Evolutionary conservation across 352 stramenopile species (phyloP).

Genomic region (Saprolegnia diclina): DNA sequence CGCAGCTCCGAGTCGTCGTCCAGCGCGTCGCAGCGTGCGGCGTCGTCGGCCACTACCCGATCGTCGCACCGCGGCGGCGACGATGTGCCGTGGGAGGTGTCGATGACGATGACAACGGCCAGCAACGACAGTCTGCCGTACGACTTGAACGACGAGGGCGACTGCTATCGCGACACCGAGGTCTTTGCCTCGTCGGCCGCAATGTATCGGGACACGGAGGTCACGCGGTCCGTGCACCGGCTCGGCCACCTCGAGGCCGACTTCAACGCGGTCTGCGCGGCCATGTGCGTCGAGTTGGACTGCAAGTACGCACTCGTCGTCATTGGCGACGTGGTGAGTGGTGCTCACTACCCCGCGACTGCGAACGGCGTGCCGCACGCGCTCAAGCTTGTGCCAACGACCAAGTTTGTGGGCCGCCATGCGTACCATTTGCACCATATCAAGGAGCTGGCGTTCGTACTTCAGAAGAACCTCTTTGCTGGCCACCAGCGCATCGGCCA

Average conservation of each 20-base stretch:
- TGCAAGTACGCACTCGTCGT: conserved; percentile 8
- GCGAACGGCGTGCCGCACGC: not conserved
- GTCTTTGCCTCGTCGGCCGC: too few species aligned
- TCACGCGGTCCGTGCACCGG: not conserved
- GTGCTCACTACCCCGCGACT: not conserved
- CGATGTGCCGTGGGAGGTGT: not conserved
- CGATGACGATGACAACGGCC: not conserved
- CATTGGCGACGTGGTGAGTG: conserved; percentile 2
- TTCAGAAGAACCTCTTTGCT: conserved; percentile 6
- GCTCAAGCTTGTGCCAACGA: not conserved
- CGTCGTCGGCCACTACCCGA: not conserved
- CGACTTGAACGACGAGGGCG: too few species aligned
- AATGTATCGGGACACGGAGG: not conserved
- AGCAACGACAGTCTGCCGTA: too few species aligned
- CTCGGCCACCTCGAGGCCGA: not conserved
- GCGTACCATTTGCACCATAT: conserved; percentile 4
- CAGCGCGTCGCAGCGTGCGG: too few species aligned
- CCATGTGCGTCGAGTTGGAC: not conserved
- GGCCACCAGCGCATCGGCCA: not conserved
- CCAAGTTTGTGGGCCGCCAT: not conserved
- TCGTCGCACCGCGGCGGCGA: not conserved
- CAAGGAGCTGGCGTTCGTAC: not conserved
- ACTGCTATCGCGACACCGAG: too few species aligned
- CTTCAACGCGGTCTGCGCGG: not conserved
- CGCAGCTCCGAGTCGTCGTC: not conserved